These are phyloP conservation scores for Cladosporium sp. DNA, from an alignment of 2,329 filamentous ascomycete genomes.

Conservation along the genomic window DNA sequence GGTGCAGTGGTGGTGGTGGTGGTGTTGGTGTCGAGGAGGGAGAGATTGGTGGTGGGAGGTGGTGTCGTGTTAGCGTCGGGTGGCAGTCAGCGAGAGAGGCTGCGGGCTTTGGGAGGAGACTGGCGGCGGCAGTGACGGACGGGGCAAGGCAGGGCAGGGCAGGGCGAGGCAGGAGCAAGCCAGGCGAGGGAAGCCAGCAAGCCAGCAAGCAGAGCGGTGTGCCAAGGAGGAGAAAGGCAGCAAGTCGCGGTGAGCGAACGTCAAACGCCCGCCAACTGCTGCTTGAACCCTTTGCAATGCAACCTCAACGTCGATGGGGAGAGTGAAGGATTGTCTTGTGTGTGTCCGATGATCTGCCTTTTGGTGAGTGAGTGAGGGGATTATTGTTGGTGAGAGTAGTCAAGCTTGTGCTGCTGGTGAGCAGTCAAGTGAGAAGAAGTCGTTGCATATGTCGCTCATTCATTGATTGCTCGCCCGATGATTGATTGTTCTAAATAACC, in stretches of 20 bases:
- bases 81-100: conserved; percentile 8
- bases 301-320: neutral
- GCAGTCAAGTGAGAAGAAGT: neutral
- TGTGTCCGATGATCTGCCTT: conserved; percentile 2
- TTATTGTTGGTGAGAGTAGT: neutral
- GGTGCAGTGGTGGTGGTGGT: neutral
- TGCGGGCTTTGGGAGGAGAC: conserved; percentile 16
- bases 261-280: neutral
- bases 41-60: conserved; percentile 2
- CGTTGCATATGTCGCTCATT: neutral
- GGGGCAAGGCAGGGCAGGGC: neutral
- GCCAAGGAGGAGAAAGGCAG: conserved; percentile 5
- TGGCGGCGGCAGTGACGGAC: neutral
- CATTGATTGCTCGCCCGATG: neutral
- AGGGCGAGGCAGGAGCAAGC: conserved; percentile 8
- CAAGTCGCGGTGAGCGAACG: conserved; percentile 2
- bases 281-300: neutral
- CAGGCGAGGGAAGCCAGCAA: neutral
- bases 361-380: neutral
- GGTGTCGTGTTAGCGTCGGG: neutral
- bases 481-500: neutral
- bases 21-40: conserved; percentile 1
- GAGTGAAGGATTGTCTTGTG: neutral
- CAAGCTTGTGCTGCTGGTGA: neutral
- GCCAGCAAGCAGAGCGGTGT: conserved; percentile 3